Percentiles rank a stretch among this genome's conserved stretches.
These are phyloP conservation scores for Calocera viscosa DNA, from an alignment of 768 basidiomycete genomes.

Conservation along the genomic window DNA sequence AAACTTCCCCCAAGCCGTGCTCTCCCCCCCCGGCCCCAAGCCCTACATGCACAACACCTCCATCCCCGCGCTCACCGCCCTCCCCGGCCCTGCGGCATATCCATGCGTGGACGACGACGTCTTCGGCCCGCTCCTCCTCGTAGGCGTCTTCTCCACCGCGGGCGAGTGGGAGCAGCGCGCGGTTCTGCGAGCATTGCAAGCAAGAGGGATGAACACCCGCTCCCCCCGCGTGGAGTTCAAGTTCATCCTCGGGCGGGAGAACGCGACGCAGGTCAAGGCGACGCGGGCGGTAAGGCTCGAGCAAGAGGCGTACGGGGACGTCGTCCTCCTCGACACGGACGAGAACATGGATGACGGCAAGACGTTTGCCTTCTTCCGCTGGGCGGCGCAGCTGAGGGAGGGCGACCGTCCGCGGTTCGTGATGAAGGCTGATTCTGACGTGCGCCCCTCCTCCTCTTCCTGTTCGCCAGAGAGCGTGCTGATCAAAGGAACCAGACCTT, in stretches of 20 bases:
- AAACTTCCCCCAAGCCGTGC: background rate
- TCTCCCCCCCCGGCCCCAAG: background rate
- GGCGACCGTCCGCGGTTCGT: background rate
- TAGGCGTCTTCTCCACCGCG: background rate
- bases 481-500: background rate
- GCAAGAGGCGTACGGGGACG: slow-evolving; percentile 57
- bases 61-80: background rate
- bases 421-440: background rate
- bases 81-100: background rate
- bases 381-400: slow-evolving; percentile 39
- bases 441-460: background rate
- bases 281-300: background rate
- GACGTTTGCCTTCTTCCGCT: slow-evolving; percentile 79
- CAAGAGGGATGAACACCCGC: background rate
- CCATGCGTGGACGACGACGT: background rate
- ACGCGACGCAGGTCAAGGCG: background rate
- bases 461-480: background rate
- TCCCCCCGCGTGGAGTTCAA: background rate
- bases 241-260: background rate
- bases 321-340: slow-evolving; percentile 63
- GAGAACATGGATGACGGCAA: slow-evolving; percentile 99
- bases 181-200: background rate
- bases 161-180: background rate
- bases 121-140: background rate
- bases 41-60: background rate